Base-by-base conservation (phyloP, 306 rosid genomes). In the Inga leiocalycina region DNA sequence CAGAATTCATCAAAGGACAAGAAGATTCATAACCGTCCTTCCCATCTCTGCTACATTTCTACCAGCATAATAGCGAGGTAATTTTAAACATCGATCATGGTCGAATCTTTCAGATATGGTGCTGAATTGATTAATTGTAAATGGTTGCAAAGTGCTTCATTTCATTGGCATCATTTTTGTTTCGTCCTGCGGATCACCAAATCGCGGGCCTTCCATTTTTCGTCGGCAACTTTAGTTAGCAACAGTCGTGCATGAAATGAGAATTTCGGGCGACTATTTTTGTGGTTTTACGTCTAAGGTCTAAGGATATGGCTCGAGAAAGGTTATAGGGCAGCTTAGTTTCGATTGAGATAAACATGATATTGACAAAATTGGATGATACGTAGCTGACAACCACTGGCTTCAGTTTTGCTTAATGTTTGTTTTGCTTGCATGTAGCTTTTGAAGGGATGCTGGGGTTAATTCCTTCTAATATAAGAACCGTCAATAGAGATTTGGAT, bases 151-250 rank as follows among this genome's bases (percentile, higher is more conserved):
- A 27, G 4, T 72, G 62, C 77, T 24, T 73, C 62, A 41, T 54
- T 69, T 70, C 57, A 30, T 57, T 10, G 41, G 27, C 24, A 49
- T 52, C 24, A n/a, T 71, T 71, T 71, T 44, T 12, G 20, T 45
- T 77, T 20, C 32, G 32, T 45, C 39, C 3, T 19, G 6, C 78
- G 30, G 85, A 86, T 83, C 86, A 80, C n/a, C 44, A 57, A 35
- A 49, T 4, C 5, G 10, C 10, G 0, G 43, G 39, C 17, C 46
- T 20, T 16, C 41, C n/a, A n/a, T 76, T 59, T 56, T 22, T 14
- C 52, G 41, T 41, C 80, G 6, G 48, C 19, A 34, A 35, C 66
- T 8, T 32, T 74, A 5, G n/a, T 19, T 20, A 30, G 6, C 59
- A 19, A 69, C 49, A 39, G 74, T 39, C 17, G n/a, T 46, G 22